Percentiles rank a stretch among this genome's conserved stretches.
These are phyloP conservation scores for Trichoderma afroharzianum DNA, from an alignment of 2,329 filamentous ascomycete genomes.

Conservation along the genomic window DNA sequence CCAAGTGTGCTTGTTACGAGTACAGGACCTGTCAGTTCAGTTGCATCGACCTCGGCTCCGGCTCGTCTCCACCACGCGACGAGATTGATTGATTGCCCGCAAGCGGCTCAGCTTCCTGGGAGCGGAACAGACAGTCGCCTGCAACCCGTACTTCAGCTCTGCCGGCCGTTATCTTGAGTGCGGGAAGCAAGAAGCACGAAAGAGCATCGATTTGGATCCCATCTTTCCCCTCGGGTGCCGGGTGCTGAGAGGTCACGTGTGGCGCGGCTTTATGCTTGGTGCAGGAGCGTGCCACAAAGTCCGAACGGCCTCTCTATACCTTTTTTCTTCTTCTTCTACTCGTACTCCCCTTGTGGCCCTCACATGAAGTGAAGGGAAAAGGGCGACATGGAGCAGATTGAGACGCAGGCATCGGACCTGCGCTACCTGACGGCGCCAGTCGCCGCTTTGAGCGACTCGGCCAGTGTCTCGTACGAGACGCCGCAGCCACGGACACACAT, in stretches of 20 bases:
- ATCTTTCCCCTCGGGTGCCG: background rate
- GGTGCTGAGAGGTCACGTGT: constrained; percentile 6
- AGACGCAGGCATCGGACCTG: constrained; percentile 52
- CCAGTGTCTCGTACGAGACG: constrained; percentile 33
- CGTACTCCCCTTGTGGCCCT: background rate
- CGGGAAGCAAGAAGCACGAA: background rate
- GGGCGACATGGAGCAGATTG: constrained; percentile 49
- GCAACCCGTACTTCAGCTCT: background rate
- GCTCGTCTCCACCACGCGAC: background rate
- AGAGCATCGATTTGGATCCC: background rate
- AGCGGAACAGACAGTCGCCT: background rate
- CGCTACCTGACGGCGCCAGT: constrained; percentile 44
- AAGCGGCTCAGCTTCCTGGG: background rate
- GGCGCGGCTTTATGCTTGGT: constrained; percentile 7
- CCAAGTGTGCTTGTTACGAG: background rate
- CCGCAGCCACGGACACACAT: constrained; percentile 30
- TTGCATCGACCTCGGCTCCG: background rate
- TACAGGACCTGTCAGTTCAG: background rate
- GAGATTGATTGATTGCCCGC: background rate
- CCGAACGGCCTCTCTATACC: background rate
- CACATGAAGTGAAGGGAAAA: background rate
- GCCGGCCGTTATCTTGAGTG: background rate
- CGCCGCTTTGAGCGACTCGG: constrained; percentile 27
- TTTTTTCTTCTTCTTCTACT: background rate
- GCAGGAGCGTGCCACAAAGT: background rate